Evolutionary conservation across 1,284 basidiomycete genomes (phyloP).

Genomic region (Heliocybe sulcata): DNA sequence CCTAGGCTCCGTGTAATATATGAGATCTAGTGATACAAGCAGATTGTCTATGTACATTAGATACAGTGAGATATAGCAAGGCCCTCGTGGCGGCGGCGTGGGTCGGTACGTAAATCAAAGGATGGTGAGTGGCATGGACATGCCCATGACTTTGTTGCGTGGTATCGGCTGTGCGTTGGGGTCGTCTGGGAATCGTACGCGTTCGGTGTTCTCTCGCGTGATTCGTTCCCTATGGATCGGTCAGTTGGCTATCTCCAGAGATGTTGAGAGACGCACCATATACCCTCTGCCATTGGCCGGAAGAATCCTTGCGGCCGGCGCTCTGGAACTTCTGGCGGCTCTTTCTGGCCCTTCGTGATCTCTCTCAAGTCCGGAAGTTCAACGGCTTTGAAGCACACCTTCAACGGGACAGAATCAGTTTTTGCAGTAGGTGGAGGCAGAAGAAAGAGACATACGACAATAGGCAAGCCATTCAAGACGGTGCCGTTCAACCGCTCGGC

Average conservation of each 20-base stretch:
- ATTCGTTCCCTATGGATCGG: slow-evolving; percentile 8
- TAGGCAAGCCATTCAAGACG: slow-evolving; percentile 25
- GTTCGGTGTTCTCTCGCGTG: slow-evolving; percentile 13
- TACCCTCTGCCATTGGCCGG: not conserved
- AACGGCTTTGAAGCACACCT: slow-evolving; percentile 36
- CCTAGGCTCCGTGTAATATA: too few relatives aligned
- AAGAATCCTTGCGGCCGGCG: not conserved
- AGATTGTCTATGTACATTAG: too few relatives aligned
- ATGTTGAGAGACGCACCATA: not conserved
- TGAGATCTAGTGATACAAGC: too few relatives aligned
- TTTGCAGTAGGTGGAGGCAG: not conserved
- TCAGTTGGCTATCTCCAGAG: not conserved
- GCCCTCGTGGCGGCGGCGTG: too few relatives aligned
- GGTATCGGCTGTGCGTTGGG: not conserved
- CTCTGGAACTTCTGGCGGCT: not conserved
- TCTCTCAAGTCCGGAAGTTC: slow-evolving; percentile 45
- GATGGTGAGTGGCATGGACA: slow-evolving; percentile 8
- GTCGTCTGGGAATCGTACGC: slow-evolving; percentile 1
- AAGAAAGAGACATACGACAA: slow-evolving; percentile 29
- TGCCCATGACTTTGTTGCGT: slow-evolving; percentile 4
- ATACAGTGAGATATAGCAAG: too few relatives aligned
- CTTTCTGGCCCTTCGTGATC: slow-evolving; percentile 16
- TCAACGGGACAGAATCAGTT: not conserved
- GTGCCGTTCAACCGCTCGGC: slow-evolving; percentile 35
- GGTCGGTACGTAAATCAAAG: slow-evolving; percentile 2